These are phyloP conservation scores for Candida maesae DNA, from an alignment of 805 yeast genomes.

Conservation along the genomic window DNA sequence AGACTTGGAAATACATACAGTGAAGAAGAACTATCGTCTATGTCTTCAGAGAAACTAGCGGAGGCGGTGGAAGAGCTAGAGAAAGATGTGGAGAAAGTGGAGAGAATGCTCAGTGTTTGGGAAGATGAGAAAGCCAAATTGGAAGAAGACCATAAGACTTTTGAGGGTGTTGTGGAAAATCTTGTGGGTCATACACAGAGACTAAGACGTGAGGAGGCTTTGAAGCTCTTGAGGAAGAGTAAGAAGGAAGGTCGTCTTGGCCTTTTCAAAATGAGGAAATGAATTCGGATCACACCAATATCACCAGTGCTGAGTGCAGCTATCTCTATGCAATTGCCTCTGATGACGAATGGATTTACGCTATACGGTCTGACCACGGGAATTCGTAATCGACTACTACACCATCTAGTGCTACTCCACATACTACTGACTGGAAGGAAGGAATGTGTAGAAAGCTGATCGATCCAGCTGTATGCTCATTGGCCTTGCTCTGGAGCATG, in stretches of 20 bases:
- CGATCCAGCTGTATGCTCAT: too few species aligned
- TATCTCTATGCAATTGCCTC: too few species aligned
- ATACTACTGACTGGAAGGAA: too few species aligned
- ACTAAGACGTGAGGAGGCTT: constrained; percentile 49
- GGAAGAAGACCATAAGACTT: constrained; percentile 64
- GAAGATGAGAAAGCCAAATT: constrained; percentile 44
- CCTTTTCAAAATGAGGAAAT: constrained; percentile 13
- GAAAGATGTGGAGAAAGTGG: constrained; percentile 34
- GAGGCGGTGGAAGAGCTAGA: constrained; percentile 33
- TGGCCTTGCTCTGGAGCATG: too few species aligned
- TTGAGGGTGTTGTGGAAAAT: constrained; percentile 85
- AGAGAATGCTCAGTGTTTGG: constrained; percentile 46
- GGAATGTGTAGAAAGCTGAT: too few species aligned
- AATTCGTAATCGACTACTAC: too few species aligned
- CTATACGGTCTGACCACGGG: too few species aligned
- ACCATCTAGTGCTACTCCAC: too few species aligned
- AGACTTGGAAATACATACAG: constrained; percentile 8
- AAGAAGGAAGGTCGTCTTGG: constrained; percentile 16
- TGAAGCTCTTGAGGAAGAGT: constrained; percentile 33
- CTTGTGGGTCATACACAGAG: constrained; percentile 88
- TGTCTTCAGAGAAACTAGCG: constrained; percentile 35
- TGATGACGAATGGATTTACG: too few species aligned
- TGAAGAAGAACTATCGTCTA: constrained; percentile 19
- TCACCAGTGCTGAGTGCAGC: too few species aligned
- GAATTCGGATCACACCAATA: too few species aligned